These are phyloP conservation scores for Debaryomyces sp. DNA, from an alignment of 1,139 yeast genomes.

Conservation along the genomic window DNA sequence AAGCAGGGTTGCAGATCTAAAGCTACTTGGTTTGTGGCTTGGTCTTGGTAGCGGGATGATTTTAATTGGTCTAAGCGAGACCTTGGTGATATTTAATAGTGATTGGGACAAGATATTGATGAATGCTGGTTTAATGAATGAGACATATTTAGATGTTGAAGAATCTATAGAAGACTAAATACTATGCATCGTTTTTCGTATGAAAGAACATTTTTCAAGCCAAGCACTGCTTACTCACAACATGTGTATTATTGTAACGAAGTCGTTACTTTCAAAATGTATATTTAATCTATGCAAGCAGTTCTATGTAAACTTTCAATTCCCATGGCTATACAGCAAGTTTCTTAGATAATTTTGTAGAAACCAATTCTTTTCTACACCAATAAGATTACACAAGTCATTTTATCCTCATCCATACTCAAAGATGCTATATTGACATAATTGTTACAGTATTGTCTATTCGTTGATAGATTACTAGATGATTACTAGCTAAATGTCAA, in stretches of 20 bases:
- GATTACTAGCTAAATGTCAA: no score
- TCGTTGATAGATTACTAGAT: not conserved
- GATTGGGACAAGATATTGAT: conserved; percentile 46
- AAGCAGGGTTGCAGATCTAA: conserved; percentile 56
- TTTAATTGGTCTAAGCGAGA: conserved; percentile 66
- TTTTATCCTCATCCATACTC: no score
- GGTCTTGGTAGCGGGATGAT: conserved; percentile 81
- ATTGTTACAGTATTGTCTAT: not conserved
- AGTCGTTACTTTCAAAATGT: no score
- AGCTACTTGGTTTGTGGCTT: conserved; percentile 80
- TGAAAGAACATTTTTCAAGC: not conserved
- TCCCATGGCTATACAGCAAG: no score
- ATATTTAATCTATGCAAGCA: no score
- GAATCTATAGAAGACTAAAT: conserved; percentile 10
- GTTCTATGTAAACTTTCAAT: no score
- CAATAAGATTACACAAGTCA: no score
- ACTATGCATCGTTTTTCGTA: not conserved
- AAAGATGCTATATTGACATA: not conserved
- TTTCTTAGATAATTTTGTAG: no score
- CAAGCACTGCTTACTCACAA: not conserved
- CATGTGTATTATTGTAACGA: not conserved
- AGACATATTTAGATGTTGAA: conserved; percentile 23
- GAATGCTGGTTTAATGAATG: conserved; percentile 24
- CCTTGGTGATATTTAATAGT: conserved; percentile 36
- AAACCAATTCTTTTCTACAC: no score